Evolutionary conservation across 139 green algal genomes (phyloP), one percentile per base, ranked within the genome.

Genomic region (Chlorokybus atmophyticus): DNA sequence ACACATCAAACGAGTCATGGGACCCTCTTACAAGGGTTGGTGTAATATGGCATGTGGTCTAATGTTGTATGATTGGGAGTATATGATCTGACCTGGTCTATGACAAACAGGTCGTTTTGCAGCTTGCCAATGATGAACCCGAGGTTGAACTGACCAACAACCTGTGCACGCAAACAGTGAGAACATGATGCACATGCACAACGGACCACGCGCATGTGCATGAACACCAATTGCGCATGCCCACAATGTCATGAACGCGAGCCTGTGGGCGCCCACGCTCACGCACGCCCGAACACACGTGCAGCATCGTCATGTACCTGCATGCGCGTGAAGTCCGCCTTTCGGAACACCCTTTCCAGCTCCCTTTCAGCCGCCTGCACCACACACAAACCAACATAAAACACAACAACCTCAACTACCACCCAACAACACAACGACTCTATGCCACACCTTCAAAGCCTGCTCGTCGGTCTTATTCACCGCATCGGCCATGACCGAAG

Each of bases 71-170:
- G 10, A 14, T 14, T 44, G 35, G 14, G 10, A 14, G 35, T 44
- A 10, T 44, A 14, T 14, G 10, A 8, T n/a, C 47, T 54, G 24
- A 68, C 60, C 75, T 98, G 89, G 73, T 98, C 90, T 0, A 98
- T 50, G 50, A 98, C 97, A 73, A 94, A 98, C 3, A 97, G 54
- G 59, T 98, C 88, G 1, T 55, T 24, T 2, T 71, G 78, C 35
- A 88, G 71, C 3, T 55, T 52, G 25, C 55, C 81, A 3, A 97
- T 58, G 59, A 98, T 94, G 78, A 98, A 98, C n/a, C 90, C 90
- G 32, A 97, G 72, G 62, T 98, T 98, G 80, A 98, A 98, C 76
- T 98, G 88, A 2, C 87, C 86, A 1, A 87, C 19, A 3, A 85
- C 55, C 8, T 68, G 29, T n/a, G n/a, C n/a, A n/a, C n/a, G n/a